These are phyloP conservation scores for Bidens hawaiensis DNA, from an alignment of 140 eudicot genomes.

Conservation along the genomic window DNA sequence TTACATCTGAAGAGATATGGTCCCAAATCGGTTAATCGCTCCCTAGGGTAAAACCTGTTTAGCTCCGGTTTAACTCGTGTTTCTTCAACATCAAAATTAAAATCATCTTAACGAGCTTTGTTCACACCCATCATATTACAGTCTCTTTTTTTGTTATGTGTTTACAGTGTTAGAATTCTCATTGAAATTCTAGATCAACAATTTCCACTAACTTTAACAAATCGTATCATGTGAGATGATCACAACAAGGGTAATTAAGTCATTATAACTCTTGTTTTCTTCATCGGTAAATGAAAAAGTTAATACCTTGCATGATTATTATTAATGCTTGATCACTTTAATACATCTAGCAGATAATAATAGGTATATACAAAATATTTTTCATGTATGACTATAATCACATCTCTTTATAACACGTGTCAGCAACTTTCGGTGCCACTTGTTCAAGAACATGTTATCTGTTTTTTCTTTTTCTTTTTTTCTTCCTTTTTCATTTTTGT, in stretches of 20 bases:
- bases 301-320: background rate
- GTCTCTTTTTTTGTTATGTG: background rate
- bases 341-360: background rate
- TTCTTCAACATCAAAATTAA: background rate
- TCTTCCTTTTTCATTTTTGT: too few species aligned
- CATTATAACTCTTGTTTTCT: background rate
- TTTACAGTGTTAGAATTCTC: background rate
- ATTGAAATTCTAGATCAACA: background rate
- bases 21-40: too few species aligned
- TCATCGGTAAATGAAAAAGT: background rate
- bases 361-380: background rate
- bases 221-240: background rate
- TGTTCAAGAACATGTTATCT: background rate
- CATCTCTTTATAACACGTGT: background rate
- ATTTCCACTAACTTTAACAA: background rate
- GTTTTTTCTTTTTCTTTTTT: background rate
- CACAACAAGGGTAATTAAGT: background rate
- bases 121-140: background rate
- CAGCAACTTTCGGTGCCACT: background rate
- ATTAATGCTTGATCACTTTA: too few species aligned
- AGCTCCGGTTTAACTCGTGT: too few species aligned
- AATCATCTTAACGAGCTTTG: background rate
- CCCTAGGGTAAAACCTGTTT: too few species aligned
- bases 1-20: too few species aligned
- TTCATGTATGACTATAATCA: background rate